Evolutionary conservation across 2,329 filamentous ascomycete species (phyloP), one percentile per base, ranked within the genome.

Genomic region (Ambrosiella beaveri): DNA sequence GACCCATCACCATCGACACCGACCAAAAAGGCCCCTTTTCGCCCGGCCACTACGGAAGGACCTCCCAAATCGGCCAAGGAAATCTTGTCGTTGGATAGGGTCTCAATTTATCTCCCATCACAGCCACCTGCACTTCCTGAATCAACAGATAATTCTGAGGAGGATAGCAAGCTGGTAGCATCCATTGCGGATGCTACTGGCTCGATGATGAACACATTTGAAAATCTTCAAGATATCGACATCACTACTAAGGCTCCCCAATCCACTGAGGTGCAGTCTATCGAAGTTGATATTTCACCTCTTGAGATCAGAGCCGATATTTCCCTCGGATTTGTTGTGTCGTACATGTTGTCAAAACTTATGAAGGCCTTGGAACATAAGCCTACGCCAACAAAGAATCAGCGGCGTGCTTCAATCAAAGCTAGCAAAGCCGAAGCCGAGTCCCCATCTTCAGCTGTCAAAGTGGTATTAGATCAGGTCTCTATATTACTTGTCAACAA

Each of bases 401-500:
- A 15, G 8, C 15, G 8, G 9, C 3, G 35, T 9, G 12, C 17
- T 35, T 40, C 52, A 19, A 41, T 38, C 4, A n/a, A 27, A 5
- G 35, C 13, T 11, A 7, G 13, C 12, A 40, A 40, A 19, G 35
- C 13, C 9, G 39, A 41, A 9, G 9, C 52, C 6, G 8, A n/a
- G 7, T 1, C 53, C 19, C n/a, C 27, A 19, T 17, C 57, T 2
- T 50, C 54, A 12, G 12, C 19, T 9, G 64, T 80, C 59, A 75
- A 72, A 39, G 57, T 81, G 13, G 65, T 66, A 1, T 66, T 74
- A 0, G 70, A 79, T 54, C 71, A 75, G 59, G 69, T 82, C 7
- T 77, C 75, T 0, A 59, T 82, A 8, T 71, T 77, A 45, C 79
- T 82, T 59, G 67, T 82, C 7, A 78, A 81, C 62, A 74, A 73